Evolutionary conservation across 495 filamentous ascomycete genomes (phyloP), one percentile per base, ranked within the genome.

Genomic region (Penicillium nucicola): DNA sequence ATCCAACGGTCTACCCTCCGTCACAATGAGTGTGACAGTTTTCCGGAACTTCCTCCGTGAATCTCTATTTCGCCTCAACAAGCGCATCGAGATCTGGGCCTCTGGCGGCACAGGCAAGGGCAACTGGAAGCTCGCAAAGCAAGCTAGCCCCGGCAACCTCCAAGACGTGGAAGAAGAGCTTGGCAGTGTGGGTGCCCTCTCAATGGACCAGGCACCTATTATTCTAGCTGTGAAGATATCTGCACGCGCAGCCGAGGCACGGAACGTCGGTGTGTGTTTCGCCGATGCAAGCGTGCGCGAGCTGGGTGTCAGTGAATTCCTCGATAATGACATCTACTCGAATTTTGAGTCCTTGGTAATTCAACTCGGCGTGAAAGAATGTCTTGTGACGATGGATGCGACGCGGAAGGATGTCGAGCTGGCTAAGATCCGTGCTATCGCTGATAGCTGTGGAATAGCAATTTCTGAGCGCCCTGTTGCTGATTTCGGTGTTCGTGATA

Each of bases 161-260:
- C 95, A 98, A 69, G 95, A 97, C 66, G 85, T 98, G 31, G 93
- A 98, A 67, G 95, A 98, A 25, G 93, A 98, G 51, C 82, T 98
- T 4, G 93, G 92, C 6, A 70, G 67, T 35, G 70, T 70, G n/a
- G 70, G 70, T 12, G 72, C 58, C 12, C 35, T 64, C 45, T 84
- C 91, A 45, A 81, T 92, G 57, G 92, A 96, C 36, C 84, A 87
- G 2, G 89, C 93, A 3, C 93, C 93, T 18, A 92, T 97, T 47
- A 96, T 98, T 33, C 69, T 98, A 5, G 88, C 93, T 3, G 90
- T 98, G 60, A 97, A 96, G 71, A 86, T 97, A 31, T 86, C 87
- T 0, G 85, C 89, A 2, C 92, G 87, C 62, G 92, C 90, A 2
- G 80, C 84, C 0, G 91, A 96, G 66, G 89, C 87, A 2, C 77